Evolutionary conservation across 2,329 filamentous ascomycete species (phyloP), one percentile per base, ranked within the genome.

Genomic region (Fusarium mangiferae): DNA sequence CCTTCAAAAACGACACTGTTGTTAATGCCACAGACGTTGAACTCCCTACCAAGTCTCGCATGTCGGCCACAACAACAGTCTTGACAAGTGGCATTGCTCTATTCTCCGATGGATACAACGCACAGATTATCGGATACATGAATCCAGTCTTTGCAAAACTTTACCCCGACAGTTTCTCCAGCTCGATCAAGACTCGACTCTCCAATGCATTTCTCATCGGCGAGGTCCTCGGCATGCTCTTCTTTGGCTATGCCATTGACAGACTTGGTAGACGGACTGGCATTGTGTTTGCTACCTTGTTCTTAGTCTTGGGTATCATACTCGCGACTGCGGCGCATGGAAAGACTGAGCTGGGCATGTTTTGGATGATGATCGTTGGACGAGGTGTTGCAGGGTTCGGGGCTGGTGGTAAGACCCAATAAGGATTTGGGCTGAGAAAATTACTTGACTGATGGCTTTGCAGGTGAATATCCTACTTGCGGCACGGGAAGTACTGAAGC

Each of bases 181-280:
- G 33, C 17, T 52, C 45, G 1, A 52, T 60, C 44, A 60, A 60
- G 26, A 60, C 57, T 22, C 22, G 57, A 20, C 44, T 60, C 12
- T 60, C 57, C 12, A 60, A 60, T n/a, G 57, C 57, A 17, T 60
- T 60, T 3, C 57, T 60, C 7, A 60, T 60, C 10, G 57, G 57
- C 8, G 57, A 60, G 13, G 35, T 60, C 7, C 57, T 60, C 2
- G 57, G 57, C 0, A 60, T 60, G 57, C 17, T 60, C 6, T 60
- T 52, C 57, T 60, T 60, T 60, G 57, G 57, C 4, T 60, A 41
- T 5, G 46, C 26, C 5, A 60, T 60, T 3, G 57, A 60, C 0
- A 52, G 8, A 3, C 45, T 60, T 17, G 57, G 57, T 0, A 28
- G 57, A 39, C 45, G 57, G 14, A 52, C 57, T 26, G 57, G 57